Percentiles rank a stretch among this genome's conserved stretches.
These are phyloP conservation scores for Yamadazyma philogaea DNA, from an alignment of 805 yeast genomes.

Conservation along the genomic window DNA sequence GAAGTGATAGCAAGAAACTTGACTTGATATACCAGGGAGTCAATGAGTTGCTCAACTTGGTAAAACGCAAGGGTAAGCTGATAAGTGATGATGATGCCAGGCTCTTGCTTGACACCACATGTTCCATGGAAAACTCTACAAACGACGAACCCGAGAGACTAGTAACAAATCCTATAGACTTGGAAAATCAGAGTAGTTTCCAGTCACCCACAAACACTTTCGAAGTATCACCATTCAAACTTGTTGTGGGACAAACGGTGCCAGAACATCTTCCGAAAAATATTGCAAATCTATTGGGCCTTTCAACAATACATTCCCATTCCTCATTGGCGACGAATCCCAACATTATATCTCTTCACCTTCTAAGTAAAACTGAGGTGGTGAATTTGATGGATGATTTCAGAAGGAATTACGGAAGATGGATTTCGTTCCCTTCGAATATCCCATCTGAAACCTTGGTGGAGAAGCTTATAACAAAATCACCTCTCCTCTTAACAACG, in stretches of 20 bases:
- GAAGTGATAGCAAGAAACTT: conserved; percentile 3
- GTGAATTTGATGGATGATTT: conserved; percentile 53
- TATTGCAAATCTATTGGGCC: conserved; percentile 27
- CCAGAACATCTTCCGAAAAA: conserved; percentile 31
- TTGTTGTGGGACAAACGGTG: conserved; percentile 32
- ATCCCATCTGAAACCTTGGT: conserved; percentile 48
- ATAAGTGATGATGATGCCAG: conserved; percentile 20
- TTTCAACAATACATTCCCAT: conserved; percentile 10
- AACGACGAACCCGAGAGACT: conserved; percentile 6
- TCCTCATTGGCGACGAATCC: not conserved
- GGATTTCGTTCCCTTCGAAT: conserved; percentile 69
- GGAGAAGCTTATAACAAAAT: conserved; percentile 44
- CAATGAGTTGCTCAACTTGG: conserved; percentile 27
- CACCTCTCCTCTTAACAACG: conserved; percentile 64
- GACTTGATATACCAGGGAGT: conserved; percentile 31
- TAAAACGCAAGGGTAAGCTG: conserved; percentile 16
- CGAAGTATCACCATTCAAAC: conserved; percentile 43
- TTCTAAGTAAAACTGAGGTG: conserved; percentile 49
- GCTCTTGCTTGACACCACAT: conserved; percentile 25
- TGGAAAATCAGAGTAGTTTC: conserved; percentile 20
- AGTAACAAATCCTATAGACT: conserved; percentile 21
- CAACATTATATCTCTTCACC: conserved; percentile 51
- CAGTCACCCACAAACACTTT: conserved; percentile 34
- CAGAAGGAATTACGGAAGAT: conserved; percentile 66
- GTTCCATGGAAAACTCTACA: conserved; percentile 19